Evolutionary conservation across 305 asterid species (phyloP).

Genomic region (Nicotiana rustica): DNA sequence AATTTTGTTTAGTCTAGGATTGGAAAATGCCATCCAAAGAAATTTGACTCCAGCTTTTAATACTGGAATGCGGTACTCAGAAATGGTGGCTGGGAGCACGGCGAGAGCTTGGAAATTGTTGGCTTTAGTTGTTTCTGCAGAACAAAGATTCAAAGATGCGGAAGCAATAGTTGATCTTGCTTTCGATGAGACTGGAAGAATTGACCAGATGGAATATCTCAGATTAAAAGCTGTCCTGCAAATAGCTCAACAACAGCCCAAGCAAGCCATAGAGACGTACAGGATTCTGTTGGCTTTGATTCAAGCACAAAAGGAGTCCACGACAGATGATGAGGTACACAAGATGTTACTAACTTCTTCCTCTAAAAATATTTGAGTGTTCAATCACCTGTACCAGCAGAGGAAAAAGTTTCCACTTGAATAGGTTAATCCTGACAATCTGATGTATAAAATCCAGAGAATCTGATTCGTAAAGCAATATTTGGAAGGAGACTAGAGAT

Average conservation of each 20-base stretch:
- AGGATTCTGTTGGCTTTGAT: conserved; percentile 68
- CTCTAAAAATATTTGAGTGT: not conserved
- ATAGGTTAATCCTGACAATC: not conserved
- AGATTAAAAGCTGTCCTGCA: conserved; percentile 79
- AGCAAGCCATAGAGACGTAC: conserved; percentile 85
- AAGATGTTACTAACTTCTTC: not conserved
- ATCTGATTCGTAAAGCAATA: not conserved
- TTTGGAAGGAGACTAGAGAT: not conserved
- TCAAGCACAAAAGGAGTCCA: conserved; percentile 60
- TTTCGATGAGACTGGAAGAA: conserved; percentile 66
- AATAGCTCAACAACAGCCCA: conserved; percentile 73
- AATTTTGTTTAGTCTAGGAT: conserved; percentile 59
- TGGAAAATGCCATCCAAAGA: conserved; percentile 77
- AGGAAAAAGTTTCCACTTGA: not conserved
- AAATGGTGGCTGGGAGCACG: conserved; percentile 61
- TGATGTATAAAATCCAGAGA: not conserved
- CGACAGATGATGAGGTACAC: conserved; percentile 43
- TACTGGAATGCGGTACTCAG: conserved; percentile 59
- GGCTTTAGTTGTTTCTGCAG: conserved; percentile 81
- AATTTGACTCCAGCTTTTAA: conserved; percentile 69
- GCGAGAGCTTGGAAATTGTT: conserved; percentile 73
- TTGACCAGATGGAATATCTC: conserved; percentile 75
- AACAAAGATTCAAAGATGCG: conserved; percentile 72
- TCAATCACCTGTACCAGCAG: not conserved
- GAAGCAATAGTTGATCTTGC: conserved; percentile 81